Base-by-base conservation (phyloP, 2,329 filamentous ascomycete genomes). In the Onygenales sp. region DNA sequence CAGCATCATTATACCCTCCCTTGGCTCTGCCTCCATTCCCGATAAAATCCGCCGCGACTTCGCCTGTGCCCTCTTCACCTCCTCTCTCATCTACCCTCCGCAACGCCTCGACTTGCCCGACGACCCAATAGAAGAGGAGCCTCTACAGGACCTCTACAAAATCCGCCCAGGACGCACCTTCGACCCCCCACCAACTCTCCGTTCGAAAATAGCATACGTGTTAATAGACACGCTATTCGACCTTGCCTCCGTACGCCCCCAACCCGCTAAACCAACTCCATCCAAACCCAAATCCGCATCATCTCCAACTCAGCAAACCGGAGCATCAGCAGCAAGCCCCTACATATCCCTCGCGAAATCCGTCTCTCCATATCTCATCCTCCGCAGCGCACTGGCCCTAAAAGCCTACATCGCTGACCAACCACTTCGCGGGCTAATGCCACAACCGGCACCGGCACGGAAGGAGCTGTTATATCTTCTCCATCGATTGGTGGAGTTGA, bases 371-470 rank as follows among this genome's bases (percentile, higher is more conserved):
- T 92, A 89, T 62, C 77, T 97, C 2, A 85, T 97, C 44, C 75
- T 95, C 2, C 84, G 93, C 2, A 83, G 87, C 10, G 89, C 87
- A 0, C 75, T 95, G 13, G 84, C 88, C 0, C 72, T 97, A n/a
- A 84, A 89, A 53, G 78, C 85, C 0, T 97, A 95, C 65, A 84
- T 94, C 45, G 87, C 90, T 3, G 93, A 98, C 67, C 92, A 96
- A 65, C 91, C 92, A 0, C 75, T 98, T 17, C 80, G 93, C 11
- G 91, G 93, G 0, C 80, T 84, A 49, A 93, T 94, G 83, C 93
- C 93, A 4, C 88, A 93, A 66, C 92, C 92, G 0, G 75, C 89
- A 5, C 85, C 83, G 7, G 88, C 95, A 64, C 80, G 88, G 43
- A 84, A 81, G 57, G 93, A 95, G 65, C 72, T 98, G 9, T 66